A percentile compares a stretch with the other conserved stretches of the same genome.
phyloP scores from a whole-genome alignment of 257 asterid species.

The Galeopsis tetrahit region DNA sequence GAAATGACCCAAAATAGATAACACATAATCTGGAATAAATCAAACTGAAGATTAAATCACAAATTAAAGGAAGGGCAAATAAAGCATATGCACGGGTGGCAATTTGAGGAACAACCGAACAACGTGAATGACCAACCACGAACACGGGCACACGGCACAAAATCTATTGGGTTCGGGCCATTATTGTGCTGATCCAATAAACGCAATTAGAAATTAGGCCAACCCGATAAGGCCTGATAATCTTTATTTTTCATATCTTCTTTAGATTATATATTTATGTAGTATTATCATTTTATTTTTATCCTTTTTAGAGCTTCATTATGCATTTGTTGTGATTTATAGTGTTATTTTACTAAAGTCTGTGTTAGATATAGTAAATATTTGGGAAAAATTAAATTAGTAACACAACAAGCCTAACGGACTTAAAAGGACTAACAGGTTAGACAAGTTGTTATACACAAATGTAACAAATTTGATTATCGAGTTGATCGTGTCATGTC shows the following conservation, averaged over 20 bases:
- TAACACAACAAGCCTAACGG: neutral
- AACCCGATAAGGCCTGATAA: neutral
- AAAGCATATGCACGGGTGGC: neutral
- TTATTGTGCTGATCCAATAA: neutral
- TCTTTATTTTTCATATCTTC: neutral
- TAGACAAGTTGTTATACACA: neutral
- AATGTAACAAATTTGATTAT: neutral
- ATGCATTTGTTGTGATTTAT: neutral
- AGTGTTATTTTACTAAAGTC: neutral
- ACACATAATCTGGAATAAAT: slow-evolving; percentile 13
- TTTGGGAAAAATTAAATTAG: neutral
- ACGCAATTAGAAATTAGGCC: neutral
- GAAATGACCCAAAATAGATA: slow-evolving; percentile 26
- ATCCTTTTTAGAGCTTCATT: too few species aligned
- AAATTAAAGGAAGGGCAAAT: slow-evolving; percentile 23
- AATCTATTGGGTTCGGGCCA: neutral
- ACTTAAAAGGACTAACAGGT: neutral
- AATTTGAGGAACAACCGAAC: neutral
- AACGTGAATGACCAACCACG: neutral
- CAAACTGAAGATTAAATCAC: slow-evolving; percentile 13
- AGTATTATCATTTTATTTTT: neutral
- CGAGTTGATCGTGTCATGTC: neutral
- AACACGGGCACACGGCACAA: neutral
- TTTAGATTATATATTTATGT: neutral
- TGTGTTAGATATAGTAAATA: neutral